Conservation (phyloP, 2,329 filamentous ascomycete species). For the Hansfordia pulvinata region DNA sequence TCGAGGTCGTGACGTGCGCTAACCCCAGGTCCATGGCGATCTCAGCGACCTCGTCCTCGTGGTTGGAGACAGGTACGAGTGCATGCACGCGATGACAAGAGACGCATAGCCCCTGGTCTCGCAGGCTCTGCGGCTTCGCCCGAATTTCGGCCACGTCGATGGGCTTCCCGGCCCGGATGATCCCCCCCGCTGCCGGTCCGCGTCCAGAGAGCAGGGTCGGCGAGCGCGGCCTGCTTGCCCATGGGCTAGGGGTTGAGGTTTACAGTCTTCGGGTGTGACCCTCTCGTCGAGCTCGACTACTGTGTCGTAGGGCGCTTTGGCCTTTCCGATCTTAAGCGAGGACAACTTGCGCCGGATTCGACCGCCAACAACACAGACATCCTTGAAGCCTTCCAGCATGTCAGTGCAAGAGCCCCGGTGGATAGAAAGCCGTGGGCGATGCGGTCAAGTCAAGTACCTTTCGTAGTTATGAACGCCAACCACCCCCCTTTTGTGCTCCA, state of each 20-base stretch:
- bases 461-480: constrained; percentile 57
- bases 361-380: constrained; percentile 61
- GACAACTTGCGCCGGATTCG: constrained; percentile 61
- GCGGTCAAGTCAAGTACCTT: constrained; percentile 24
- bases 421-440: not conserved
- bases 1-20: constrained; percentile 49
- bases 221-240: constrained; percentile 22
- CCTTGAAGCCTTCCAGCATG: constrained; percentile 51
- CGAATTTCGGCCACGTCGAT: constrained; percentile 41
- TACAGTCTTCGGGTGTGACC: constrained; percentile 58
- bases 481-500: constrained; percentile 60
- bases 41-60: constrained; percentile 47
- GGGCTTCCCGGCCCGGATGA: constrained; percentile 49
- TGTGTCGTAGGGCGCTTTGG: constrained; percentile 51
- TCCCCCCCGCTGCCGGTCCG: constrained; percentile 50
- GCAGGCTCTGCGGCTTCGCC: constrained; percentile 43
- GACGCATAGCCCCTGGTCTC: constrained; percentile 43
- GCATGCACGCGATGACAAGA: constrained; percentile 51
- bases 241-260: constrained; percentile 47
- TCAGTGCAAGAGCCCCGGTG: too few species aligned
- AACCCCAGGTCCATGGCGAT: constrained; percentile 53
- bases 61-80: constrained; percentile 58
- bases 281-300: constrained; percentile 61
- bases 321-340: constrained; percentile 52
- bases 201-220: constrained; percentile 32